Conservation (phyloP, 176 grass and related monocot genomes). For the Puya raimondii region DNA sequence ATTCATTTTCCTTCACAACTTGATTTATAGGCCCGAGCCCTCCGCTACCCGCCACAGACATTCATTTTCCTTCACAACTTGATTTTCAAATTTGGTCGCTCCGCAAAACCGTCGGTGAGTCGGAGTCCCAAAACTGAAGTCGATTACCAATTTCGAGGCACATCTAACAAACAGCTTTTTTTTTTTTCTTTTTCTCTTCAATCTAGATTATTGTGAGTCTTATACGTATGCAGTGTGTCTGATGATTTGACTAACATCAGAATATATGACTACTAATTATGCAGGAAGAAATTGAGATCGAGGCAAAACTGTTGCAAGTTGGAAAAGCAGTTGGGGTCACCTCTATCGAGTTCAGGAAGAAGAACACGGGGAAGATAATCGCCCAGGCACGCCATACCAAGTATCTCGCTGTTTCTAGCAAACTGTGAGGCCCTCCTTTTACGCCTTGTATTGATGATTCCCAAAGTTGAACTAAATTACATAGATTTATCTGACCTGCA, state of each 20-base stretch:
- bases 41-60: too few species aligned
- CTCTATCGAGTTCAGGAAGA: constrained; percentile 74
- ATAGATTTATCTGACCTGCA: too few species aligned
- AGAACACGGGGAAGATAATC: constrained; percentile 63
- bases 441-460: not conserved
- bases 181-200: not conserved
- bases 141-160: too few species aligned
- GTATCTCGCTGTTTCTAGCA: constrained; percentile 76
- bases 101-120: too few species aligned
- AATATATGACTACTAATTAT: constrained; percentile 14
- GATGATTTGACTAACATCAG: not conserved
- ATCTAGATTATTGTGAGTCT: not conserved
- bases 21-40: too few species aligned
- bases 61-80: too few species aligned
- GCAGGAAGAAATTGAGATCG: constrained; percentile 92
- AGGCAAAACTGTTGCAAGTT: constrained; percentile 54
- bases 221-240: not conserved
- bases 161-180: too few species aligned
- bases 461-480: too few species aligned
- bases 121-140: too few species aligned
- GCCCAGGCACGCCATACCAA: constrained; percentile 81
- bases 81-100: too few species aligned
- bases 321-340: constrained; percentile 53
- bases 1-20: too few species aligned
- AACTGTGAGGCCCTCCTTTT: constrained; percentile 39